phyloP scores from a whole-genome alignment of 2,329 filamentous ascomycete genomes.

The Fusarium foetens region DNA sequence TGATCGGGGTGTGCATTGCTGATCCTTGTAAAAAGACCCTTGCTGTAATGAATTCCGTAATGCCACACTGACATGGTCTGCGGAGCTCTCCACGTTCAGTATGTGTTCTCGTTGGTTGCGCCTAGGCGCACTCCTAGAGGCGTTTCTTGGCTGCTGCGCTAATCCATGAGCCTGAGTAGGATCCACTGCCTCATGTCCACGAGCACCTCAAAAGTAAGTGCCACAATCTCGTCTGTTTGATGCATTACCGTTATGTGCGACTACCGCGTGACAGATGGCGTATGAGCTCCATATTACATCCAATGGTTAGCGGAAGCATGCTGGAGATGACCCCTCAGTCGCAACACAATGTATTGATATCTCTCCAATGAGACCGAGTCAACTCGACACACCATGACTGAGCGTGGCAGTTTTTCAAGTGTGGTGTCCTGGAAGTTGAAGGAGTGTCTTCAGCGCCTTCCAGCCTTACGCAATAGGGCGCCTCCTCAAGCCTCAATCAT shows the following conservation, averaged over 20 bases:
- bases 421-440: conserved; percentile 8
- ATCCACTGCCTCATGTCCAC: conserved; percentile 1
- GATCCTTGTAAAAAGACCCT: conserved; percentile 20
- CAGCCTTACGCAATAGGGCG: conserved; percentile 8
- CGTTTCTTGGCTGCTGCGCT: conserved; percentile 32
- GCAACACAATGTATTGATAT: conserved; percentile 3
- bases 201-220: conserved; percentile 6
- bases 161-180: conserved; percentile 5
- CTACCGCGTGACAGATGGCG: conserved; percentile 11
- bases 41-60: conserved; percentile 27
- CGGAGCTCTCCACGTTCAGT: conserved; percentile 2
- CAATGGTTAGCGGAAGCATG: neutral
- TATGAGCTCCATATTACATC: neutral
- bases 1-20: conserved; percentile 7
- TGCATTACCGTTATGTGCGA: conserved; percentile 26
- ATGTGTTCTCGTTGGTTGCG: conserved; percentile 11
- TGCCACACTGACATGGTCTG: conserved; percentile 23
- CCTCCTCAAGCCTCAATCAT: conserved; percentile 27
- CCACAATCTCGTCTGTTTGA: conserved; percentile 13
- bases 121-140: neutral
- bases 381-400: conserved; percentile 3
- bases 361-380: conserved; percentile 1
- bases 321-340: conserved; percentile 6
- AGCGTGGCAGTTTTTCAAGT: conserved; percentile 23
- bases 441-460: conserved; percentile 14